Conservation (phyloP, 768 basidiomycete genomes). For the Termitomyces sp. region DNA sequence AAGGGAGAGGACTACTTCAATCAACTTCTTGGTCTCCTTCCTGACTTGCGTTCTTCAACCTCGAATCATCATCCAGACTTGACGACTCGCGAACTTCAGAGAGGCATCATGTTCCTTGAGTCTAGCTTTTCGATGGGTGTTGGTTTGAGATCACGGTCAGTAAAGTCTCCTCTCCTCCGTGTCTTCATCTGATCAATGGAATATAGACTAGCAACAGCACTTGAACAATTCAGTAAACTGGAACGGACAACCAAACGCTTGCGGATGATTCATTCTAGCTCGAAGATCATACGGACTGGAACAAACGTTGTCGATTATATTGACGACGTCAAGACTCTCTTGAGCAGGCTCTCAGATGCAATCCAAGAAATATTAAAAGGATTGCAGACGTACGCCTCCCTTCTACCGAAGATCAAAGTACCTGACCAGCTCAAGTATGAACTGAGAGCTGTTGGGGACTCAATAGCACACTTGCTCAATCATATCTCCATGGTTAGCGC, state of each 20-base stretch:
- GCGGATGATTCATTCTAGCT: constrained; percentile 14
- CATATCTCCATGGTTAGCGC: constrained; percentile 13
- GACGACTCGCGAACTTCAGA: constrained; percentile 80
- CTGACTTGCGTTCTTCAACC: constrained; percentile 58
- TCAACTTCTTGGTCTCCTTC: constrained; percentile 61
- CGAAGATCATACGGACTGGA: constrained; percentile 11
- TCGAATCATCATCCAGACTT: constrained; percentile 77
- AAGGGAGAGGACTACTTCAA: constrained; percentile 62
- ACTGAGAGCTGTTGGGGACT: constrained; percentile 19
- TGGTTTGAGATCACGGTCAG: constrained; percentile 61
- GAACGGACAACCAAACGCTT: constrained; percentile 22
- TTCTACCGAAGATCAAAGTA: constrained; percentile 22
- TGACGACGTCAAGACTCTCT: constrained; percentile 18
- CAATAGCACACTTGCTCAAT: constrained; percentile 23
- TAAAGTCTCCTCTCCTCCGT: constrained; percentile 6
- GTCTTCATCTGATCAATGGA: constrained; percentile 1
- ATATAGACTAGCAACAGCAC: constrained; percentile 26
- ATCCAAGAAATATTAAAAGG: constrained; percentile 34
- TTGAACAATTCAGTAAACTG: constrained; percentile 20
- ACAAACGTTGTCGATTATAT: constrained; percentile 13
- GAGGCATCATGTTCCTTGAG: constrained; percentile 75
- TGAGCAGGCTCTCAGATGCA: constrained; percentile 29
- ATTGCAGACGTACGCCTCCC: constrained; percentile 26
- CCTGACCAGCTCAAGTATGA: constrained; percentile 23
- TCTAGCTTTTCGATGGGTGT: constrained; percentile 70